Base-by-base conservation (phyloP, 176 grass and related monocot species). In the Pharus latifolius region DNA sequence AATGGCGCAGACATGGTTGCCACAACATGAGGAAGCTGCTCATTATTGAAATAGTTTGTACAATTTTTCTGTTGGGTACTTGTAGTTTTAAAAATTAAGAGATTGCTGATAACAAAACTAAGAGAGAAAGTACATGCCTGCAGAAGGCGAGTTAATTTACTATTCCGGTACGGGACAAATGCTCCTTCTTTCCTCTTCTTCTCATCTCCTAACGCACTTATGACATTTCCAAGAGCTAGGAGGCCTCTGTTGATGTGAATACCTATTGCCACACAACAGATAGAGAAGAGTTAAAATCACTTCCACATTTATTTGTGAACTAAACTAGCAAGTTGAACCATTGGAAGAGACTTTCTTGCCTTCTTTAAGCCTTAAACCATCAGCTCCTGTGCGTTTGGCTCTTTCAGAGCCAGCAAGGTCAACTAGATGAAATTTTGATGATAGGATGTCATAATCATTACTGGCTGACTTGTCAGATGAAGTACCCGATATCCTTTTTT, bases 331-430 rank as follows among this genome's bases (percentile, higher is more conserved):
- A 23, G 2, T 41, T 34, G 0, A 56, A 19, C 38, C 1, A 5
- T 15, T 34, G 18, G 41, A 14, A 73, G 16, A 67, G 26, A 1
- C 1, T 10, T 57, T 12, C 23, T 84, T 70, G 61, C 91, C 91
- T 87, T 96, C 91, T 91, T 91, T 96, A 68, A 96, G 83, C 29
- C 91, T 70, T 22, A 67, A 72, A 27, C 86, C 91, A 63, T 96
- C 80, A 47, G 83, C 83, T 58, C 86, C 91, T 52, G 89, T 92
- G 34, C 89, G 78, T 56, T 92, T 92, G 65, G 91, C 83, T 60
- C 87, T 88, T 75, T 96, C 91, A 75, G 91, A 96, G 70, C 91
- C 91, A 76, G 91, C 91, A 54, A 96, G 82, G 65, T 96, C 91
- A 49, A 96, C 91, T 14, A 96, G 66, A 65, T 96, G 91, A 84